Base-by-base conservation (phyloP, 2,329 filamentous ascomycete species). In the Aspergillus jensenii region DNA sequence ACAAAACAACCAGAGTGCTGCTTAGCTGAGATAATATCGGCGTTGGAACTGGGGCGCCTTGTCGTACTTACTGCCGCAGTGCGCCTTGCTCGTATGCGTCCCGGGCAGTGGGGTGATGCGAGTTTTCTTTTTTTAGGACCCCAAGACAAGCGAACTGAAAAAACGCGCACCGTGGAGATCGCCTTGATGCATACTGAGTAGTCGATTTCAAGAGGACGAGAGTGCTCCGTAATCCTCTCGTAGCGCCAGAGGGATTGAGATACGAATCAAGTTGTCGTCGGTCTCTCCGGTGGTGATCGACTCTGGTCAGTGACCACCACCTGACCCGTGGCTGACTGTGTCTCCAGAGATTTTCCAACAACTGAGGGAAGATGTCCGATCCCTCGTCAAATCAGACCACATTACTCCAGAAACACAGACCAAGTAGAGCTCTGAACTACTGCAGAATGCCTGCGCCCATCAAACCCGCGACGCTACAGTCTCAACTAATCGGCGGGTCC, bases 301-400 rank as follows among this genome's bases (percentile, higher is more conserved):
- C 52, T 57, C 31, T 47, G 46, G 53, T 65, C 65, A 63, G 58
- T 67, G 65, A 64, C 57, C 59, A 63, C 58, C 35, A 37, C 35
- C 35, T 45, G 23, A 47, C 44, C 44, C 33, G 27, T 64, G 66
- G 53, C 52, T 59, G 53, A 63, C 59, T 60, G 39, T 39, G 41
- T 46, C 43, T 33, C 49, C 44, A 40, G 49, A 37, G 25, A 48
- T 41, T 44, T 40, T 41, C 19, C 50, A 57, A 52, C 47, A 58
- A 55, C 47, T 33, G 33, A 39, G 11, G 46, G 45, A 52, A 64
- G 65, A 56, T 61, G 49, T 59, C 64, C 63, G 62, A 58, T 46
- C 19, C 44, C 17, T 33, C 45, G 39, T 65, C 62, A 60, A 62
- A 64, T 64, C 62, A 64, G 40, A 59, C 17, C n/a, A 45, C 44